These are phyloP conservation scores for Punica granatum DNA, from an alignment of 345 rosid genomes.

Conservation along the genomic window DNA sequence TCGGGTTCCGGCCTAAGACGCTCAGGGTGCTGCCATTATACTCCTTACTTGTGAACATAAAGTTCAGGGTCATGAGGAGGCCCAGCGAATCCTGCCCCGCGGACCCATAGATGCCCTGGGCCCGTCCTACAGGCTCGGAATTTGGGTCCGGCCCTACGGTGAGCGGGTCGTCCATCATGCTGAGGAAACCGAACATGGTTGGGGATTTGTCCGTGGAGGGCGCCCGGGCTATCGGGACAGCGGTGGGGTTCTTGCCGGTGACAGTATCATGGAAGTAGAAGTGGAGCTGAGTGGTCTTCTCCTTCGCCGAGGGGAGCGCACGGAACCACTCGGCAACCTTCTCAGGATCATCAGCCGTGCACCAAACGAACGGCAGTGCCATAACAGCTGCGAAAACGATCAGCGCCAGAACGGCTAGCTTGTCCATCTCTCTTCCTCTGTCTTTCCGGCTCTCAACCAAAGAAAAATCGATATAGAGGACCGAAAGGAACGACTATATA, in stretches of 20 bases:
- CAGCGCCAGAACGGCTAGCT: neutral
- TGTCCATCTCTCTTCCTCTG: neutral
- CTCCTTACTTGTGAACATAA: slow-evolving; percentile 7
- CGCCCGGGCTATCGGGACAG: slow-evolving; percentile 14
- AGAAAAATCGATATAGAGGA: too few species aligned
- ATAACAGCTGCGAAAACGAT: neutral
- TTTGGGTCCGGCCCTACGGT: slow-evolving; percentile 12
- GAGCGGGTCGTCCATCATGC: slow-evolving; percentile 12
- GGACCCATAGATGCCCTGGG: slow-evolving; percentile 18
- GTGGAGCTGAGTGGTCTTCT: slow-evolving; percentile 12
- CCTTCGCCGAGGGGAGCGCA: slow-evolving; percentile 2
- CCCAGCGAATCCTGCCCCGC: neutral
- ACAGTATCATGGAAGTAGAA: slow-evolving; percentile 22
- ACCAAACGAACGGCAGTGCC: neutral
- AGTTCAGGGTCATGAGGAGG: slow-evolving; percentile 10
- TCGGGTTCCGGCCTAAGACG: slow-evolving; percentile 18
- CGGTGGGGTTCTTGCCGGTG: slow-evolving; percentile 16
- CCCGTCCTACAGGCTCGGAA: slow-evolving; percentile 7
- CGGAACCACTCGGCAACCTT: slow-evolving; percentile 5
- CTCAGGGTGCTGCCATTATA: slow-evolving; percentile 23
- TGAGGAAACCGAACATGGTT: slow-evolving; percentile 9
- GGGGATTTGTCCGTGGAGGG: slow-evolving; percentile 7
- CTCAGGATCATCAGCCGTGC: slow-evolving; percentile 1
- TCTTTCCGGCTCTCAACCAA: neutral
- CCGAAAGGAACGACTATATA: too few species aligned